phyloP scores from a whole-genome alignment of 768 basidiomycete genomes.

The Suillus weaverae region DNA sequence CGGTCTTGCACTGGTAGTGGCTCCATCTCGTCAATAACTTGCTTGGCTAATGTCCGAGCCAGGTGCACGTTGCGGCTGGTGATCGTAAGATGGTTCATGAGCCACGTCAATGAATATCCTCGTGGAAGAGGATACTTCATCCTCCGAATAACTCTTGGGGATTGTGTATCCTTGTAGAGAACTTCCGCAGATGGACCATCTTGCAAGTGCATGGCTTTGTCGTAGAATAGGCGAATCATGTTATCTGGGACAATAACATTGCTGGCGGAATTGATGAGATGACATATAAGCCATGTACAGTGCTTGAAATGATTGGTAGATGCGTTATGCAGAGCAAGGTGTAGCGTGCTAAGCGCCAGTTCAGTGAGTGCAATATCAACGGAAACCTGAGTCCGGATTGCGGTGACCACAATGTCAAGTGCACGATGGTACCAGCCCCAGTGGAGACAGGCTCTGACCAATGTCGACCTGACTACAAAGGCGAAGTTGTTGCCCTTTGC shows the following conservation, averaged over 20 bases:
- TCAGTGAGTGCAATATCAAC: constrained; percentile 27
- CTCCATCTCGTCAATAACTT: constrained; percentile 44
- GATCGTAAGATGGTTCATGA: constrained; percentile 47
- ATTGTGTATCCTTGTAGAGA: constrained; percentile 50
- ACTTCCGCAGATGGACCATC: constrained; percentile 37
- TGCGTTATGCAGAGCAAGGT: constrained; percentile 40
- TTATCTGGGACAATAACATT: constrained; percentile 41
- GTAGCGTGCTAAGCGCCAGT: constrained; percentile 46
- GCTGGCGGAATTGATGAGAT: constrained; percentile 30
- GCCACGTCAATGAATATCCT: constrained; percentile 46
- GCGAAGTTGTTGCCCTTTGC: constrained; percentile 39
- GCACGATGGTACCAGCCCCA: constrained; percentile 55
- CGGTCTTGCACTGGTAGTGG: constrained; percentile 46
- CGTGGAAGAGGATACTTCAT: constrained; percentile 52
- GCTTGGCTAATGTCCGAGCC: constrained; percentile 48
- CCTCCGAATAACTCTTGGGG: constrained; percentile 27
- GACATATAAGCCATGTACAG: constrained; percentile 43
- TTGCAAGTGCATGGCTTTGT: constrained; percentile 31
- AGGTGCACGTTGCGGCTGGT: constrained; percentile 43
- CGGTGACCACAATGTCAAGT: constrained; percentile 36
- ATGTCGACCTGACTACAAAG: constrained; percentile 47
- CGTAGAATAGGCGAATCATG: constrained; percentile 50
- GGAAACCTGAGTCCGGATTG: constrained; percentile 25
- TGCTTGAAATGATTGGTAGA: constrained; percentile 36
- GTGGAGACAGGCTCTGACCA: constrained; percentile 52